These are phyloP conservation scores for Solanum hybrid DNA, from an alignment of 305 asterid genomes.

Conservation along the genomic window DNA sequence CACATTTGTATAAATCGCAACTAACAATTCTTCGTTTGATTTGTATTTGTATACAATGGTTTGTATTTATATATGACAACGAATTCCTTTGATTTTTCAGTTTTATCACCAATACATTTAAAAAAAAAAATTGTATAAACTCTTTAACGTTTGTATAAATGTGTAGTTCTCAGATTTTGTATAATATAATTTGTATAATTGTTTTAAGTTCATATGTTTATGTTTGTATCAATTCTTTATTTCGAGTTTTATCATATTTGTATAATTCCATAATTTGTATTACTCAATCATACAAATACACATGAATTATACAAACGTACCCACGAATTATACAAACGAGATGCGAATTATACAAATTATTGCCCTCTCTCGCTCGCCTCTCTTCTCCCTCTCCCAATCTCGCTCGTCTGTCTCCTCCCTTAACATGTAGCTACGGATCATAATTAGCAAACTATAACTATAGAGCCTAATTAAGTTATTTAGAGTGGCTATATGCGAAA, in stretches of 20 bases:
- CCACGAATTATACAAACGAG: no score
- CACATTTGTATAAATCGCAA: background rate
- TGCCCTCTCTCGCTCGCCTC: background rate
- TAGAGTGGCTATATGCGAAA: background rate
- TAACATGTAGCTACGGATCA: background rate
- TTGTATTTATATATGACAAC: background rate
- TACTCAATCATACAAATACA: no score
- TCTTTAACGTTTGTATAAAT: background rate
- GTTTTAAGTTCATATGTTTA: background rate
- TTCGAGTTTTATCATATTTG: background rate
- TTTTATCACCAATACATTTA: background rate
- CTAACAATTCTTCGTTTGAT: background rate
- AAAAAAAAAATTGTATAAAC: background rate
- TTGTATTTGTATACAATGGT: no score
- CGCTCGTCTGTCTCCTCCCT: background rate
- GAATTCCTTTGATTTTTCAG: no score
- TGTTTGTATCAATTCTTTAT: background rate
- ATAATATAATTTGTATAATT: no score
- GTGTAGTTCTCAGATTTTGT: background rate
- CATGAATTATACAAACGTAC: no score
- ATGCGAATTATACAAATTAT: no score
- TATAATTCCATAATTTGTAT: no score
- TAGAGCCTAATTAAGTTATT: background rate
- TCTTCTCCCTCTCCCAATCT: background rate
- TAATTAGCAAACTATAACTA: no score